Conservation (phyloP, 768 basidiomycete species). For the Collybia mongolica region DNA sequence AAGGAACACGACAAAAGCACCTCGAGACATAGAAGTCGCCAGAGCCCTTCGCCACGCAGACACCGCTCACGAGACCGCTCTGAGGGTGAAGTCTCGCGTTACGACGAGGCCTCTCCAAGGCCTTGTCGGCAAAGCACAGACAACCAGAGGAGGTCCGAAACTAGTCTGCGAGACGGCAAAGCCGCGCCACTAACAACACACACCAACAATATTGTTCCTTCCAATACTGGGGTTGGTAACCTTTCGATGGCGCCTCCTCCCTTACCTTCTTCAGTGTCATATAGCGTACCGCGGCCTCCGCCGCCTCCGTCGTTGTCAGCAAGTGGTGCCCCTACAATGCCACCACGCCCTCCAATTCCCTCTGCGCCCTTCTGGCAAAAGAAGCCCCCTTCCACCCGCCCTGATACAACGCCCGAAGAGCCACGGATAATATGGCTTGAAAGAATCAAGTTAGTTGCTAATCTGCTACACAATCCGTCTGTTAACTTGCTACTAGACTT, state of each 20-base stretch:
- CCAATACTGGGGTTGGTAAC: too few relatives aligned
- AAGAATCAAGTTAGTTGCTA: conserved; percentile 19
- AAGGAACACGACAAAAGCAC: not conserved
- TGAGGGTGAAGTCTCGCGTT: not conserved
- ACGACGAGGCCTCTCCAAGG: not conserved
- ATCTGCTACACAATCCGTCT: not conserved
- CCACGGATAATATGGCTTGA: conserved; percentile 19
- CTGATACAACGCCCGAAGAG: conserved; percentile 13
- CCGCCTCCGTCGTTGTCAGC: conserved; percentile 6
- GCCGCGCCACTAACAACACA: too few relatives aligned
- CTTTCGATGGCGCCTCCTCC: not conserved
- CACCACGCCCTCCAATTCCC: conserved; percentile 17
- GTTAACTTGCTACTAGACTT: conserved; percentile 6
- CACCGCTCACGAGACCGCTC: not conserved
- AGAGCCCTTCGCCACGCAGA: not conserved
- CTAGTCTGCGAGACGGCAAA: not conserved
- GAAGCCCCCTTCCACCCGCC: conserved; percentile 3
- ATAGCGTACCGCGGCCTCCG: not conserved
- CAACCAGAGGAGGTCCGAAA: not conserved
- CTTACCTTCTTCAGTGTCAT: not conserved
- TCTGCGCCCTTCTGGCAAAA: conserved; percentile 11
- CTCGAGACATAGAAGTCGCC: not conserved
- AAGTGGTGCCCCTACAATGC: conserved; percentile 1
- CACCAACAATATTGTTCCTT: too few relatives aligned
- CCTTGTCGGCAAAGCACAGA: not conserved